Conservation (phyloP, 306 rosid genomes). For the Prinsepia uniflora region DNA sequence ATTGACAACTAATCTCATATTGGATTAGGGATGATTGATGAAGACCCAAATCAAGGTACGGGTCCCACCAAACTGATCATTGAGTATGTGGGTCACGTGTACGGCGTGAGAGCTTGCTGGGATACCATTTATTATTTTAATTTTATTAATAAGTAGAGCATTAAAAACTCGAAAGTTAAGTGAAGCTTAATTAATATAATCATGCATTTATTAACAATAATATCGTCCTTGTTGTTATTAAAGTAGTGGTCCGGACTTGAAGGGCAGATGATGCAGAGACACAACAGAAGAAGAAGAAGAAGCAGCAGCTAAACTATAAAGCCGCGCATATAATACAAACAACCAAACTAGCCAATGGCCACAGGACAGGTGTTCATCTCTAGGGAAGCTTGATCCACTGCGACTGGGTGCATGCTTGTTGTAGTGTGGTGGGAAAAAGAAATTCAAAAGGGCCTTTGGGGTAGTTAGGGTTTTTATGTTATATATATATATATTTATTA, state of each 20-base stretch:
- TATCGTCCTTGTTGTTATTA: constrained; percentile 28
- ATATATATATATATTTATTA: no score
- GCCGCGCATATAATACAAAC: constrained; percentile 17
- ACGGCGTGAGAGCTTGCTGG: constrained; percentile 34
- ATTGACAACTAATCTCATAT: no score
- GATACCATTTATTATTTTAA: constrained; percentile 25
- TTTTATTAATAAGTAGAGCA: neutral
- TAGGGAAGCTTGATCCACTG: constrained; percentile 17
- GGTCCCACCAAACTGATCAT: constrained; percentile 41
- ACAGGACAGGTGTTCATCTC: constrained; percentile 9
- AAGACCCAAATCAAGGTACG: constrained; percentile 22
- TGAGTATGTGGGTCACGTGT: constrained; percentile 61
- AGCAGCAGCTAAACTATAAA: constrained; percentile 44
- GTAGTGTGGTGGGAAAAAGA: neutral
- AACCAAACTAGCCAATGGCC: constrained; percentile 31
- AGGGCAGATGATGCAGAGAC: neutral
- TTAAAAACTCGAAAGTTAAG: constrained; percentile 20
- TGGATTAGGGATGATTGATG: constrained; percentile 28
- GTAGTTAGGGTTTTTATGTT: no score
- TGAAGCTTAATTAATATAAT: constrained; percentile 24
- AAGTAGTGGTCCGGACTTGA: constrained; percentile 24
- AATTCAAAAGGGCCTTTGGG: neutral
- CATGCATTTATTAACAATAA: constrained; percentile 42
- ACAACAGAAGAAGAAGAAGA: no score
- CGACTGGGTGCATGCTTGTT: constrained; percentile 18